A percentile compares a stretch with the other conserved stretches of the same genome.
Conservation (phyloP, 345 rosid genomes). For the Populus deltoides region DNA sequence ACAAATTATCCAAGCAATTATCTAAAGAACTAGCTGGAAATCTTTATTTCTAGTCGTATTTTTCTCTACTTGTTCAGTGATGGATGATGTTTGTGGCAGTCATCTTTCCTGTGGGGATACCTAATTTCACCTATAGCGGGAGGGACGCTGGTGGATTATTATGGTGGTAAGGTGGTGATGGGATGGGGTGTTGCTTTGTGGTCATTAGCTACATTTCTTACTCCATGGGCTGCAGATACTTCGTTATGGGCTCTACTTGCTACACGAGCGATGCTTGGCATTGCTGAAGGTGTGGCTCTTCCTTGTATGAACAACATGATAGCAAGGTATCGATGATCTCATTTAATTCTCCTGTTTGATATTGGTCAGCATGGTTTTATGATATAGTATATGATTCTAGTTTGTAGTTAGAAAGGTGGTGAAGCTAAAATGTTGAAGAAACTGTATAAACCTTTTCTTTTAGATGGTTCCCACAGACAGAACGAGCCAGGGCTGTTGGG, state of each 20-base stretch:
- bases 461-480: conserved; percentile 97
- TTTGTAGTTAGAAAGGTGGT: conserved; percentile 13
- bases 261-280: conserved; percentile 71
- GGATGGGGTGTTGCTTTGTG: conserved; percentile 90
- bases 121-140: conserved; percentile 86
- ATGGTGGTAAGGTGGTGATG: conserved; percentile 93
- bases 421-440: conserved; percentile 32
- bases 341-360: conserved; percentile 20
- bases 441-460: conserved; percentile 31
- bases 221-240: conserved; percentile 96
- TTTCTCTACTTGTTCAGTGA: conserved; percentile 11
- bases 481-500: conserved; percentile 88
- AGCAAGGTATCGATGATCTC: conserved; percentile 54
- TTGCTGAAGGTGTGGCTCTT: conserved; percentile 98
- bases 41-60: not conserved
- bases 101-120: conserved; percentile 96
- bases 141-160: conserved; percentile 84
- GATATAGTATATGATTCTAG: conserved; percentile 5
- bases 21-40: no score
- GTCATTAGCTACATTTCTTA: conserved; percentile 88
- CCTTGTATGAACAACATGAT: conserved; percentile 99
- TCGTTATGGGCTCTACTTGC: conserved; percentile 69
- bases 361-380: conserved; percentile 1
- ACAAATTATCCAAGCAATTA: not conserved
- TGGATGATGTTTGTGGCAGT: conserved; percentile 48